A percentile compares a stretch with the other conserved stretches of the same genome.
Evolutionary conservation across 2,329 filamentous ascomycete species (phyloP).

Genomic region (Calcarisporium arbuscula): DNA sequence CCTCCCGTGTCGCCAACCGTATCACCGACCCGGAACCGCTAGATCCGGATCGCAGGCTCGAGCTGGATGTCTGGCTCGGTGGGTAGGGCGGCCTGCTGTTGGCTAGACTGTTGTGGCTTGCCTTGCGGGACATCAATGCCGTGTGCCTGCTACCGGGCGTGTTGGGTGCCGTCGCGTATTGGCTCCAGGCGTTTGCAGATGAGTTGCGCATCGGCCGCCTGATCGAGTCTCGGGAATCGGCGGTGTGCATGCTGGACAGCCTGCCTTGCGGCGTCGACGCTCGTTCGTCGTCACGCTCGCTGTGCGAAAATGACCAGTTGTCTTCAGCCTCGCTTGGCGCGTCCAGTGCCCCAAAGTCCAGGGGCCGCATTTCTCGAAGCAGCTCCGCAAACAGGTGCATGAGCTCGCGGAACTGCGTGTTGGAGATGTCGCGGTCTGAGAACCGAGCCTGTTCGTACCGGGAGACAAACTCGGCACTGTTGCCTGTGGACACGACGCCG

Average conservation of each 20-base stretch:
- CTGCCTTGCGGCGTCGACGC: slow-evolving; percentile 32
- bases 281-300: slow-evolving; percentile 41
- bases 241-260: slow-evolving; percentile 20
- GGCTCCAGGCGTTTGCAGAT: slow-evolving; percentile 36
- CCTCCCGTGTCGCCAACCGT: slow-evolving; percentile 35
- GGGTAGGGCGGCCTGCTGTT: slow-evolving; percentile 35
- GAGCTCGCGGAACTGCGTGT: slow-evolving; percentile 65
- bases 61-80: slow-evolving; percentile 29
- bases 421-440: slow-evolving; percentile 61
- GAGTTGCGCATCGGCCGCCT: slow-evolving; percentile 26
- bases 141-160: slow-evolving; percentile 39
- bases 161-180: slow-evolving; percentile 48
- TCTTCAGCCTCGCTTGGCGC: slow-evolving; percentile 18
- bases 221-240: slow-evolving; percentile 24
- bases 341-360: slow-evolving; percentile 48
- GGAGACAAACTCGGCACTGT: slow-evolving; percentile 59
- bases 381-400: slow-evolving; percentile 84
- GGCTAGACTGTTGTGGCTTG: slow-evolving; percentile 34
- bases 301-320: slow-evolving; percentile 24
- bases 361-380: slow-evolving; percentile 64
- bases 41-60: slow-evolving; percentile 31
- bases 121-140: slow-evolving; percentile 28
- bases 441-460: slow-evolving; percentile 84
- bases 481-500: slow-evolving; percentile 46
- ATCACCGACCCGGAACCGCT: slow-evolving; percentile 39